Evolutionary conservation across 441 rosid species (phyloP).

Genomic region (Raphanus hybrid): DNA sequence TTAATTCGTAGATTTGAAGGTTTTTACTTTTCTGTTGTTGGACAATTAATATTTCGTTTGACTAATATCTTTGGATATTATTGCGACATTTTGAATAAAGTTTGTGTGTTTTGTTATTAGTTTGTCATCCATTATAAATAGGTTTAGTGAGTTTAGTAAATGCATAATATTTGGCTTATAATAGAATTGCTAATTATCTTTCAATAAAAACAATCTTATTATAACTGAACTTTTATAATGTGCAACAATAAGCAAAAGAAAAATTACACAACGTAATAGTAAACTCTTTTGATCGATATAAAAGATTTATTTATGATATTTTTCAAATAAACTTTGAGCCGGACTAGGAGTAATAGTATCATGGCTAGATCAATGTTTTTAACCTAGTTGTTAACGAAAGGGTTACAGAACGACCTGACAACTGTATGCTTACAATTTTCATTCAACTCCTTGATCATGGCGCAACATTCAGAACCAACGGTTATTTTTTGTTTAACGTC

Average conservation of each 20-base stretch:
- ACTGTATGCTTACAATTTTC: background rate
- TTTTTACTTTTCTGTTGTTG: background rate
- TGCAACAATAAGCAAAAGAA: background rate
- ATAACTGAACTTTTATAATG: background rate
- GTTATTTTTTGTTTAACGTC: background rate
- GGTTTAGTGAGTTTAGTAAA: background rate
- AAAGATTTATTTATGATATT: background rate
- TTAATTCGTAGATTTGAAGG: background rate
- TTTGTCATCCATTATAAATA: background rate
- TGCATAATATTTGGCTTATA: background rate
- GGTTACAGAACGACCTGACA: background rate
- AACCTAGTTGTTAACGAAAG: slow-evolving; percentile 7
- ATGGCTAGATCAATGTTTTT: background rate
- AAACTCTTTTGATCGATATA: background rate
- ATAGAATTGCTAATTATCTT: background rate
- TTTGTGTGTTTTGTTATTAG: background rate
- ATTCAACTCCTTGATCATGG: background rate
- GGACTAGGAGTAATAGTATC: background rate
- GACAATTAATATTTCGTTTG: background rate
- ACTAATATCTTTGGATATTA: background rate
- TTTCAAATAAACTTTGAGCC: background rate
- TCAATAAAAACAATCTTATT: background rate
- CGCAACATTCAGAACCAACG: background rate
- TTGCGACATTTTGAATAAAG: background rate
- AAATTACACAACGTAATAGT: background rate